phyloP scores from a whole-genome alignment of 179 eudicot genomes.

The Beta corolliflora region DNA sequence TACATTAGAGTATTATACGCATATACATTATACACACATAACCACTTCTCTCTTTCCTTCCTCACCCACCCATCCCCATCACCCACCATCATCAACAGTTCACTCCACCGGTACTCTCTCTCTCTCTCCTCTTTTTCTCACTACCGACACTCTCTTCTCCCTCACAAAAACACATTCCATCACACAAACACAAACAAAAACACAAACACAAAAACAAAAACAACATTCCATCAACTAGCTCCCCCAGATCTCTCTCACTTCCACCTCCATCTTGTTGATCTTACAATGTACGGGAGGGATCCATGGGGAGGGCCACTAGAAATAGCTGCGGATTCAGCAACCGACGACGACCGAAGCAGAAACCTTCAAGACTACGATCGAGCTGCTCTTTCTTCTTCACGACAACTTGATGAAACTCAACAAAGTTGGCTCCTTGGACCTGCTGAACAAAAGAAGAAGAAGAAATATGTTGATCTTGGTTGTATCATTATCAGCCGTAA shows the following conservation, averaged over 20 bases:
- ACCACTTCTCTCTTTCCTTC: not conserved
- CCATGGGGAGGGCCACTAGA: conserved; percentile 29
- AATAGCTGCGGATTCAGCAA: conserved; percentile 23
- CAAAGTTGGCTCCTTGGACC: conserved; percentile 92
- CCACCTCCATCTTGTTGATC: not conserved
- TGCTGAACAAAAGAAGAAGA: conserved; percentile 75
- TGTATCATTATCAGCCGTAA: conserved; percentile 69
- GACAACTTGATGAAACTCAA: conserved; percentile 80
- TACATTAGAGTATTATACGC: not conserved
- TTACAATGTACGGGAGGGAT: conserved; percentile 30
- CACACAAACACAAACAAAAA: too few species aligned
- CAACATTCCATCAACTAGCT: not conserved
- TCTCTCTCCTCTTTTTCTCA: conserved; percentile 15
- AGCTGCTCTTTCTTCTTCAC: conserved; percentile 68
- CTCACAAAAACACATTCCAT: not conserved
- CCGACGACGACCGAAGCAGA: conserved; percentile 77
- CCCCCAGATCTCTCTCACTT: not conserved
- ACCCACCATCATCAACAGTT: not conserved
- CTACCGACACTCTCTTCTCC: conserved; percentile 23
- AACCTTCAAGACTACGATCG: conserved; percentile 77
- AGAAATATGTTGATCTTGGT: conserved; percentile 88
- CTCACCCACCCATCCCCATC: conserved; percentile 13
- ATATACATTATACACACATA: not conserved
- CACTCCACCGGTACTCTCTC: not conserved
- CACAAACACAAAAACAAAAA: not conserved